A percentile compares a stretch with the other conserved stretches of the same genome.
These are phyloP conservation scores for Avena sativa DNA, from an alignment of 176 grass and related monocot species.

Conservation along the genomic window DNA sequence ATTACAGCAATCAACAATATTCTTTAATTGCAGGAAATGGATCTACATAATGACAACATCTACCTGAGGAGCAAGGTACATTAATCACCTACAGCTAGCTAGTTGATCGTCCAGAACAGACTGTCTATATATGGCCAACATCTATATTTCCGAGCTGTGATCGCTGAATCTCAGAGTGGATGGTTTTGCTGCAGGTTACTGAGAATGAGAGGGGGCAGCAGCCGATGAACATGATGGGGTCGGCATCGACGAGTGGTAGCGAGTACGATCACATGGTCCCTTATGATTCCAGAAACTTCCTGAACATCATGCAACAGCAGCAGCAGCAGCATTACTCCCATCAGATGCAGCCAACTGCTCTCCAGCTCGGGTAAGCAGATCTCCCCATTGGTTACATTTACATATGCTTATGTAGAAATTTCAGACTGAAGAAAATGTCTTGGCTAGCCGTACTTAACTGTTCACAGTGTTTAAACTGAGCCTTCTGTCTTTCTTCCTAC, in stretches of 20 bases:
- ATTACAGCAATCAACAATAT: not conserved
- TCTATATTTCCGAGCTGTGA: not conserved
- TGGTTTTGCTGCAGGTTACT: conserved; percentile 49
- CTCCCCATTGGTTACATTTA: not conserved
- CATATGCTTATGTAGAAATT: not conserved
- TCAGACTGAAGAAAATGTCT: not conserved
- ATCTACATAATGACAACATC: conserved; percentile 69
- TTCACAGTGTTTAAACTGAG: not conserved
- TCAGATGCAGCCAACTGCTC: conserved; percentile 74
- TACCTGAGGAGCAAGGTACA: conserved; percentile 79
- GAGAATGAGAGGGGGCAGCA: conserved; percentile 80
- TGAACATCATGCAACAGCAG: conserved; percentile 64
- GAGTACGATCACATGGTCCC: conserved; percentile 71
- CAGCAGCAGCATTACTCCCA: conserved; percentile 68
- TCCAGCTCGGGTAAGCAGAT: conserved; percentile 75
- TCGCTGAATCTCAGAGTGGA: conserved; percentile 1
- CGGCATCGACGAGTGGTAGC: conserved; percentile 38
- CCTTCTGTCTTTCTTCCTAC: not conserved
- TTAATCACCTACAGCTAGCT: not conserved
- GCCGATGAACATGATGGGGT: conserved; percentile 62
- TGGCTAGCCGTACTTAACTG: not conserved
- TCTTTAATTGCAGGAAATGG: conserved; percentile 59
- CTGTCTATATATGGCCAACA: not conserved
- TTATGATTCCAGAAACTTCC: conserved; percentile 87
- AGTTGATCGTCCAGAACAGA: not conserved